A percentile compares a stretch with the other conserved stretches of the same genome.
phyloP scores from a whole-genome alignment of 1,139 yeast species.

The Schwanniomyces etchellsii region DNA sequence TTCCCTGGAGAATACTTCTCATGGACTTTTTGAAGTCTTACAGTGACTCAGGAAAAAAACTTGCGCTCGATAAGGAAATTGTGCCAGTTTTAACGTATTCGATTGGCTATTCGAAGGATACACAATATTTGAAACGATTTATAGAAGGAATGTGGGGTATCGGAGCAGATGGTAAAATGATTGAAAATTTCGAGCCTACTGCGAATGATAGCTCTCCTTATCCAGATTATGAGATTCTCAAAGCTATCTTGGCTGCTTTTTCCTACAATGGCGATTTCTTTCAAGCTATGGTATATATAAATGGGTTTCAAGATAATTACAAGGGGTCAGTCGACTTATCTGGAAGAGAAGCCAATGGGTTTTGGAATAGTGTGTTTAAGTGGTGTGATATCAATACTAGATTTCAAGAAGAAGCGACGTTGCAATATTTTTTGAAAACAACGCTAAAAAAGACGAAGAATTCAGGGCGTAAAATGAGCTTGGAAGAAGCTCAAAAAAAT shows the following conservation, averaged over 20 bases:
- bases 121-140: constrained; percentile 19
- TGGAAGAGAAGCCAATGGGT: constrained; percentile 14
- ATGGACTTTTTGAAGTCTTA: constrained; percentile 14
- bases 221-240: constrained; percentile 23
- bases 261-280: constrained; percentile 27
- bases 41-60: constrained; percentile 7
- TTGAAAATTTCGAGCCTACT: constrained; percentile 5
- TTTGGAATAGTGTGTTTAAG: constrained; percentile 34
- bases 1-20: constrained; percentile 17
- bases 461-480: constrained; percentile 7
- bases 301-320: constrained; percentile 30
- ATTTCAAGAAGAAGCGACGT: constrained; percentile 21
- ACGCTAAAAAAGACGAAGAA: constrained; percentile 9
- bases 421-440: constrained; percentile 20
- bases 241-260: constrained; percentile 26
- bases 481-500: constrained; percentile 26
- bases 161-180: constrained; percentile 15
- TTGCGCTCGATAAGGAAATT: constrained; percentile 9
- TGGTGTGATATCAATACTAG: constrained; percentile 32
- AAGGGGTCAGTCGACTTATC: constrained; percentile 15
- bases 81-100: constrained; percentile 25
- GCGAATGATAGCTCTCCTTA: constrained; percentile 14
- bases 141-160: constrained; percentile 32
- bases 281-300: constrained; percentile 29
- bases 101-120: constrained; percentile 26